phyloP scores from a whole-genome alignment of 805 yeast species.

The Kregervanrija pseudodelftensis region DNA sequence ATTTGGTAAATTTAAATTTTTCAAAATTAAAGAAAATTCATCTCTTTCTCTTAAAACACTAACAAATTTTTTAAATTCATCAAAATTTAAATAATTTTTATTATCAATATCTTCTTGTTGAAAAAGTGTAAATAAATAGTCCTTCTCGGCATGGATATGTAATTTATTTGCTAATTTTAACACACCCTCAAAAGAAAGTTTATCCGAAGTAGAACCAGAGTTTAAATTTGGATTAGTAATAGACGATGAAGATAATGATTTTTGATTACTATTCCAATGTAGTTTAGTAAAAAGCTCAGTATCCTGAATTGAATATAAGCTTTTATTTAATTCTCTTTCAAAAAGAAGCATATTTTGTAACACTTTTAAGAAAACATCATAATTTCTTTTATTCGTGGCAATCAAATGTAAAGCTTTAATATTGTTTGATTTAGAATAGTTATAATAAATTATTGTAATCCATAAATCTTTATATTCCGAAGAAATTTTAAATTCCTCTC shows the following conservation, averaged over 20 bases:
- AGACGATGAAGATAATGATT: neutral
- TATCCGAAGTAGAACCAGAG: neutral
- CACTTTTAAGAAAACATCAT: slow-evolving; percentile 48
- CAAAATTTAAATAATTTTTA: slow-evolving; percentile 53
- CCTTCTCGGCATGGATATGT: slow-evolving; percentile 64
- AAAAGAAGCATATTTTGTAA: slow-evolving; percentile 32
- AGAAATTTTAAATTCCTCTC: slow-evolving; percentile 77
- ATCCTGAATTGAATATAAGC: slow-evolving; percentile 42
- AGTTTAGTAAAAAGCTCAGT: slow-evolving; percentile 37
- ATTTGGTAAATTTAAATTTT: slow-evolving; percentile 16
- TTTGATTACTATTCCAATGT: slow-evolving; percentile 47
- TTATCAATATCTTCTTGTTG: slow-evolving; percentile 41
- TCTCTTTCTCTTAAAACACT: slow-evolving; percentile 53
- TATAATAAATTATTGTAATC: slow-evolving; percentile 73
- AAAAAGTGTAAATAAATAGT: slow-evolving; percentile 44
- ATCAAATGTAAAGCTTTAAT: slow-evolving; percentile 75
- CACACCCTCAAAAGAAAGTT: slow-evolving; percentile 59
- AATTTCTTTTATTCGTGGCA: slow-evolving; percentile 46
- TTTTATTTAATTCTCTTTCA: slow-evolving; percentile 54
- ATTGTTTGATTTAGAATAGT: slow-evolving; percentile 48
- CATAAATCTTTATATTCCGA: slow-evolving; percentile 59
- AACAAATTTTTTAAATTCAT: slow-evolving; percentile 72
- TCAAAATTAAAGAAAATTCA: slow-evolving; percentile 45
- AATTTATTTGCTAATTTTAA: slow-evolving; percentile 55
- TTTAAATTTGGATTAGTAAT: neutral